phyloP scores from a whole-genome alignment of 2,329 filamentous ascomycete genomes.

The Hypomyces rosellus region DNA sequence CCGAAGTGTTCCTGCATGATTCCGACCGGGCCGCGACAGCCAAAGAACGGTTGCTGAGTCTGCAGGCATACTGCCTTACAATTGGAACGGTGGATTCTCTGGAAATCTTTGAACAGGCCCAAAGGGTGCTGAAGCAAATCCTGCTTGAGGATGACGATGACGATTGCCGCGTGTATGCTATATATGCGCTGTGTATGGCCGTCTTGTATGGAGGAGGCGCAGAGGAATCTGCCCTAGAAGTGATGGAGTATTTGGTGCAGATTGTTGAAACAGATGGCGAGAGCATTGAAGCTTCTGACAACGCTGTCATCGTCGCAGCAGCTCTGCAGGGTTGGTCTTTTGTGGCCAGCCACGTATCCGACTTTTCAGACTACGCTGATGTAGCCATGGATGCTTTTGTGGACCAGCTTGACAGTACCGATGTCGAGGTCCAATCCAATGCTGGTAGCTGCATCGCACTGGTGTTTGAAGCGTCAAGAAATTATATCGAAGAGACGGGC shows the following conservation, averaged over 20 bases:
- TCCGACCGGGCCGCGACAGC: conserved; percentile 63
- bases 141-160: conserved; percentile 53
- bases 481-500: conserved; percentile 43
- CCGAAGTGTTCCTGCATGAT: conserved; percentile 63
- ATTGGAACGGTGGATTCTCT: conserved; percentile 59
- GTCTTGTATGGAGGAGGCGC: conserved; percentile 71
- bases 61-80: conserved; percentile 67
- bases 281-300: conserved; percentile 64
- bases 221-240: conserved; percentile 59
- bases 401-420: conserved; percentile 74
- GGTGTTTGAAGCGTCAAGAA: conserved; percentile 64
- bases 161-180: conserved; percentile 59
- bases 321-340: conserved; percentile 76
- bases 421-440: conserved; percentile 66
- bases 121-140: conserved; percentile 28
- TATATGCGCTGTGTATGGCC: conserved; percentile 67
- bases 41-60: conserved; percentile 61
- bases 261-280: conserved; percentile 76
- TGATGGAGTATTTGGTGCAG: conserved; percentile 69
- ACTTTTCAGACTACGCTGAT: conserved; percentile 65
- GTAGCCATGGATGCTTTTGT: conserved; percentile 72
- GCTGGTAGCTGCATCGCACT: conserved; percentile 77
- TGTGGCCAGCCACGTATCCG: conserved; percentile 69
- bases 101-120: conserved; percentile 25
- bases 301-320: conserved; percentile 62